Evolutionary conservation across 768 basidiomycete species (phyloP).

Genomic region (Pisolithus albus): DNA sequence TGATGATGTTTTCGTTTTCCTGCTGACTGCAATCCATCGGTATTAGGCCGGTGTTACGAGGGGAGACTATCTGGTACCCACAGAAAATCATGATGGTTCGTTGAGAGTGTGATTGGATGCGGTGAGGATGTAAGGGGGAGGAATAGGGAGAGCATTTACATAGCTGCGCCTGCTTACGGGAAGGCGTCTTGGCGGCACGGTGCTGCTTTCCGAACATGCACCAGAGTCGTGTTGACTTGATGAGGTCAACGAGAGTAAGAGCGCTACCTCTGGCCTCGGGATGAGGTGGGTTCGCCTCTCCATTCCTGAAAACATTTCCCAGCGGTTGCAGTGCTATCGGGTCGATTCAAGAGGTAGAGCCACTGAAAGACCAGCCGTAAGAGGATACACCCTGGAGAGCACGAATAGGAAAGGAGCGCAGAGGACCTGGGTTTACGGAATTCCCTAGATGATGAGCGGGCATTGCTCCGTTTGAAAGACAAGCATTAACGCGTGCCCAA

Average conservation of each 20-base stretch:
- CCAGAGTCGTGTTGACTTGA: constrained; percentile 24
- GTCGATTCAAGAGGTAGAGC: no score
- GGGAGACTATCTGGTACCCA: constrained; percentile 12
- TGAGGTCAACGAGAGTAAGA: constrained; percentile 21
- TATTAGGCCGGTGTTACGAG: background rate
- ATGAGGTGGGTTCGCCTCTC: constrained; percentile 5
- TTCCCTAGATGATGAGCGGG: background rate
- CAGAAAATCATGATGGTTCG: constrained; percentile 22
- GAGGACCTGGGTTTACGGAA: background rate
- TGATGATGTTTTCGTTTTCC: constrained; percentile 22
- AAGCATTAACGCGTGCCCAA: no score
- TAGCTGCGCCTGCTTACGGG: constrained; percentile 17
- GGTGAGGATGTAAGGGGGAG: constrained; percentile 1
- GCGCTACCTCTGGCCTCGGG: constrained; percentile 13
- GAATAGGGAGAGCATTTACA: constrained; percentile 10
- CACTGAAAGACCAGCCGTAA: background rate
- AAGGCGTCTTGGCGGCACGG: constrained; percentile 11
- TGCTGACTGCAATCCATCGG: constrained; percentile 18
- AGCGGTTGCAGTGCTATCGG: background rate
- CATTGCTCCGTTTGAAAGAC: background rate
- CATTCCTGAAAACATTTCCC: background rate
- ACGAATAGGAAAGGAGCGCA: background rate
- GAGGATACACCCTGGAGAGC: background rate
- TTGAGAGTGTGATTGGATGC: constrained; percentile 4
- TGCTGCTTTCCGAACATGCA: constrained; percentile 23